phyloP scores from a whole-genome alignment of 768 basidiomycete species.

The Boletus reticuloceps region DNA sequence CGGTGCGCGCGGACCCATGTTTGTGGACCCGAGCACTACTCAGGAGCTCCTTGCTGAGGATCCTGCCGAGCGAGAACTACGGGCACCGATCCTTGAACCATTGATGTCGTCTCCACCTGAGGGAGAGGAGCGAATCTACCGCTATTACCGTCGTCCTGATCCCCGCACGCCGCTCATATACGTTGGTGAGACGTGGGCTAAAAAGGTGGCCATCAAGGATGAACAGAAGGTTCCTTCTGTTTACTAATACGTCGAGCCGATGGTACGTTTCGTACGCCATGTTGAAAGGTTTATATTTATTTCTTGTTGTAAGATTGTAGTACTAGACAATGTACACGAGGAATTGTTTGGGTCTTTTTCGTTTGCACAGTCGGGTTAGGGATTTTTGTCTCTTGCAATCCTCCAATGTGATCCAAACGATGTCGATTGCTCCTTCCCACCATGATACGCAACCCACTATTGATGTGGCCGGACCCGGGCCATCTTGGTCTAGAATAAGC shows the following conservation, averaged over 20 bases:
- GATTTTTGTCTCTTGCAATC: too few species aligned
- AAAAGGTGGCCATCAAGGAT: conserved; percentile 6
- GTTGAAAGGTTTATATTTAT: too few species aligned
- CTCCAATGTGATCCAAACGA: too few species aligned
- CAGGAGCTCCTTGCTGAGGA: conserved; percentile 1
- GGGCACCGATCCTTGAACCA: conserved; percentile 7
- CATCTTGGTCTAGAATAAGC: too few species aligned
- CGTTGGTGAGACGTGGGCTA: conserved; percentile 20
- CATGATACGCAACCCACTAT: too few species aligned
- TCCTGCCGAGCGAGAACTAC: conserved; percentile 1
- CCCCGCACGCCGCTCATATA: conserved; percentile 2
- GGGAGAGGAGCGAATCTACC: conserved; percentile 14
- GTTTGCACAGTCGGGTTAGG: too few species aligned
- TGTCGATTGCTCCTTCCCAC: too few species aligned
- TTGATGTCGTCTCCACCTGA: conserved; percentile 1
- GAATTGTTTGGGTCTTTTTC: too few species aligned
- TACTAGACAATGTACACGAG: too few species aligned
- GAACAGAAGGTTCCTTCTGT: neutral
- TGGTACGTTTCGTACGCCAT: too few species aligned
- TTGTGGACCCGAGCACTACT: conserved; percentile 9
- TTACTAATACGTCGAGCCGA: neutral
- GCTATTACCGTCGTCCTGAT: conserved; percentile 1
- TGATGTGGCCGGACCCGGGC: too few species aligned
- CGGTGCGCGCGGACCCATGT: conserved; percentile 14
- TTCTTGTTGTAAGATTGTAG: too few species aligned